A percentile compares a stretch with the other conserved stretches of the same genome.
Conservation (phyloP, 306 rosid species). For the Quercus robur region DNA sequence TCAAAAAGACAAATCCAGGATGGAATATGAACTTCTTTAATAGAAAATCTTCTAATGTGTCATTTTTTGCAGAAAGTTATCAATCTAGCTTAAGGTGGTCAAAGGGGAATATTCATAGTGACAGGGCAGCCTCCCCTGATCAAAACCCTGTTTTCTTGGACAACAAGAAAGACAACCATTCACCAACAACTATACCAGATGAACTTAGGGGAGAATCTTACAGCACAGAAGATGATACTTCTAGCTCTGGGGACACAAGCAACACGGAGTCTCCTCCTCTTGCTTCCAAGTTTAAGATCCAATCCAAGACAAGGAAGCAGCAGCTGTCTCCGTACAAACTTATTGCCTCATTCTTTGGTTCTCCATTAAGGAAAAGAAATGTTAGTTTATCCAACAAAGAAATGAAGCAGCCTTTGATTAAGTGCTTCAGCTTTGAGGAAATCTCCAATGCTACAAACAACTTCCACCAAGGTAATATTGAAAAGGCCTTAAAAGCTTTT, state of each 20-base stretch:
- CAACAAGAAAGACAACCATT: constrained; percentile 22
- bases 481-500: background rate
- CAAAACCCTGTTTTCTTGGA: constrained; percentile 29
- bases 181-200: constrained; percentile 57
- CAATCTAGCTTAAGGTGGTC: constrained; percentile 32
- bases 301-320: constrained; percentile 34
- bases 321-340: constrained; percentile 53
- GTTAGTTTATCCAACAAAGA: constrained; percentile 29
- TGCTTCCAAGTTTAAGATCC: constrained; percentile 20
- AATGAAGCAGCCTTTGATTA: constrained; percentile 50
- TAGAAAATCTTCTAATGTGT: constrained; percentile 4
- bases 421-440: constrained; percentile 73
- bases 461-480: constrained; percentile 64
- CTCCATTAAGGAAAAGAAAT: constrained; percentile 62
- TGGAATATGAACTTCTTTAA: background rate
- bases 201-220: constrained; percentile 56
- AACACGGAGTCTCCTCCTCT: constrained; percentile 42
- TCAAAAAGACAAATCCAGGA: background rate
- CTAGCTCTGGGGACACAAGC: constrained; percentile 59
- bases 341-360: constrained; percentile 58
- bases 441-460: constrained; percentile 64
- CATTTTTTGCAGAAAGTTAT: constrained; percentile 20
- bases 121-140: constrained; percentile 30
- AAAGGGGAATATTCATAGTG: constrained; percentile 19
- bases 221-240: constrained; percentile 70